Evolutionary conservation across 106 monocot species (phyloP).

Genomic region (Dendrobium nobile): DNA sequence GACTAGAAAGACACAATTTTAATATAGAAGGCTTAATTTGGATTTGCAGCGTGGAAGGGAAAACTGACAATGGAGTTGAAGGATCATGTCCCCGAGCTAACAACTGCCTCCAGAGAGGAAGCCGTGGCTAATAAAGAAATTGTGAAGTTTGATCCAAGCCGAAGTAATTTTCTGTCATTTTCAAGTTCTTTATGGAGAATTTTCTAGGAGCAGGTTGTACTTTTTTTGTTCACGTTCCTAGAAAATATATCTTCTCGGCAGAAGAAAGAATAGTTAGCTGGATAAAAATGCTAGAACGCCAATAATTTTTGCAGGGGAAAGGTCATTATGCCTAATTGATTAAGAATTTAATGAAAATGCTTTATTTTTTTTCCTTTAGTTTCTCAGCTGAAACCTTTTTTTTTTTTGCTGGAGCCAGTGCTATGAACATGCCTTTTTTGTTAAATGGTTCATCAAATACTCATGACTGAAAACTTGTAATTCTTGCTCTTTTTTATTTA

Average conservation of each 20-base stretch:
- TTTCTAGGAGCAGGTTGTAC: not conserved
- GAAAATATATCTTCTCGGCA: not conserved
- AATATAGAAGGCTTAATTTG: not conserved
- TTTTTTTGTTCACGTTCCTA: not conserved
- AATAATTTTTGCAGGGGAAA: no score
- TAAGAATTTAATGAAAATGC: no score
- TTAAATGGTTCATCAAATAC: not conserved
- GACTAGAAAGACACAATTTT: not conserved
- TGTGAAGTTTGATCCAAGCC: conserved; percentile 10
- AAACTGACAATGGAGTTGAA: conserved; percentile 1
- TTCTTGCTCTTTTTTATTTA: no score
- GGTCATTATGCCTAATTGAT: no score
- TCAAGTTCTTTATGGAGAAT: not conserved
- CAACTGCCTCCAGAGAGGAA: not conserved
- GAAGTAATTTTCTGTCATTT: conserved; percentile 1
- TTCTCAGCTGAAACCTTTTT: not conserved
- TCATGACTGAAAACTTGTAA: not conserved
- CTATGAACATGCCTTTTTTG: not conserved
- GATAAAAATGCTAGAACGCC: not conserved
- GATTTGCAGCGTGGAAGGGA: not conserved
- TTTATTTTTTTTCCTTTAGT: not conserved
- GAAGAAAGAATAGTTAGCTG: not conserved
- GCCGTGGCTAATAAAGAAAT: not conserved
- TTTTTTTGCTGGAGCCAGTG: not conserved
- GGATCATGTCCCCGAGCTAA: not conserved